These are phyloP conservation scores for Boletus pseudo-olivaceus DNA, from an alignment of 768 basidiomycete species.

Conservation along the genomic window DNA sequence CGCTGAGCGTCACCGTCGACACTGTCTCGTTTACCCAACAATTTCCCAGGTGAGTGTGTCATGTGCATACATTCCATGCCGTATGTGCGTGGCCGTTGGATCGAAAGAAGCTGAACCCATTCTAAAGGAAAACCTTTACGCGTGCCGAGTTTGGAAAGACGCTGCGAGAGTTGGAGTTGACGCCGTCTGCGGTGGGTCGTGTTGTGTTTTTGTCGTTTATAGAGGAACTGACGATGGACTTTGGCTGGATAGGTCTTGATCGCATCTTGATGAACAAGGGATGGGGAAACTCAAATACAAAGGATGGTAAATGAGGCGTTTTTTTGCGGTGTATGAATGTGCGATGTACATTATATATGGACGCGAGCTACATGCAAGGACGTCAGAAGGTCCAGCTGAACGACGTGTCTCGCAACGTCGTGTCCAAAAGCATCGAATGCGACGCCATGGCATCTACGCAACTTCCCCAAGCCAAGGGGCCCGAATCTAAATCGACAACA, in stretches of 20 bases:
- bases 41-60: conserved; percentile 69
- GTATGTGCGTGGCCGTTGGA: not conserved
- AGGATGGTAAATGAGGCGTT: not conserved
- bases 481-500: not conserved
- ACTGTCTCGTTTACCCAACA: conserved; percentile 74
- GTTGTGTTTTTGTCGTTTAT: not conserved
- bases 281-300: not conserved
- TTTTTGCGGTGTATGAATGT: not conserved
- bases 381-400: too few relatives aligned
- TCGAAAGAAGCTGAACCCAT: not conserved
- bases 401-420: not conserved
- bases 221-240: not conserved
- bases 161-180: conserved; percentile 79
- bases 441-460: not conserved
- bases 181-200: conserved; percentile 68
- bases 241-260: conserved; percentile 46
- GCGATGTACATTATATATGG: not conserved
- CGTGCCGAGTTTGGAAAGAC: conserved; percentile 73
- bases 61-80: not conserved
- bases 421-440: not conserved
- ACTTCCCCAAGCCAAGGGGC: not conserved
- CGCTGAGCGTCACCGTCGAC: conserved; percentile 64
- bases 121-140: conserved; percentile 59
- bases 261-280: conserved; percentile 32
- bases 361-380: not conserved